A percentile compares a stretch with the other conserved stretches of the same genome.
phyloP scores from a whole-genome alignment of 106 monocot species.

The Allium cepa region DNA sequence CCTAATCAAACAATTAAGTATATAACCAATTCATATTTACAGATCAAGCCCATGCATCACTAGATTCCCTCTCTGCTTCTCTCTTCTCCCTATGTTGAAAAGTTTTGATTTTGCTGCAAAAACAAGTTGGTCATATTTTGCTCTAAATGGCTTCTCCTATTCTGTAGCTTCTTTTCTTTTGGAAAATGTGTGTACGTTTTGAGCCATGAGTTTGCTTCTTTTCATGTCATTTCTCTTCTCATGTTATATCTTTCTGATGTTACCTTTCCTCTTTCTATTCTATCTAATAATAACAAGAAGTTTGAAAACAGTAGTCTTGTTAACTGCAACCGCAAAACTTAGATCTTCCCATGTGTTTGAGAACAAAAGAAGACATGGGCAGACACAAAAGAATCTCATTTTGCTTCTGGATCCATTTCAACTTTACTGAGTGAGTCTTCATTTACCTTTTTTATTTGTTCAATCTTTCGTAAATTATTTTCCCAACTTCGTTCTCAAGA shows the following conservation, averaged over 20 bases:
- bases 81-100: background rate
- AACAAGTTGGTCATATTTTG: background rate
- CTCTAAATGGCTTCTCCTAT: slow-evolving; percentile 4
- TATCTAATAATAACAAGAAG: background rate
- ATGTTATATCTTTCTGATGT: background rate
- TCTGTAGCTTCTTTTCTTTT: slow-evolving; percentile 1
- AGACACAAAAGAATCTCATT: background rate
- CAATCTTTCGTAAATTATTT: background rate
- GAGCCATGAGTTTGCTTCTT: slow-evolving; percentile 4
- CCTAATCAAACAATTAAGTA: background rate
- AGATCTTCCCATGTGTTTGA: slow-evolving; percentile 1
- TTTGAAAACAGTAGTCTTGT: background rate
- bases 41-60: slow-evolving; percentile 33
- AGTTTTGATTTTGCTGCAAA: slow-evolving; percentile 2
- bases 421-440: background rate
- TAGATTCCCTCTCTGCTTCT: slow-evolving; percentile 20
- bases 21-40: slow-evolving; percentile 26
- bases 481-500: background rate
- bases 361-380: background rate
- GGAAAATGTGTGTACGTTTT: slow-evolving; percentile 2
- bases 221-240: slow-evolving; percentile 2
- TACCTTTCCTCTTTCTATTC: too few relatives aligned
- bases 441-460: background rate
- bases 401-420: background rate
- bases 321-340: background rate